phyloP scores from a whole-genome alignment of 2,329 filamentous ascomycete genomes.

The Pseudocercospora ulei region DNA sequence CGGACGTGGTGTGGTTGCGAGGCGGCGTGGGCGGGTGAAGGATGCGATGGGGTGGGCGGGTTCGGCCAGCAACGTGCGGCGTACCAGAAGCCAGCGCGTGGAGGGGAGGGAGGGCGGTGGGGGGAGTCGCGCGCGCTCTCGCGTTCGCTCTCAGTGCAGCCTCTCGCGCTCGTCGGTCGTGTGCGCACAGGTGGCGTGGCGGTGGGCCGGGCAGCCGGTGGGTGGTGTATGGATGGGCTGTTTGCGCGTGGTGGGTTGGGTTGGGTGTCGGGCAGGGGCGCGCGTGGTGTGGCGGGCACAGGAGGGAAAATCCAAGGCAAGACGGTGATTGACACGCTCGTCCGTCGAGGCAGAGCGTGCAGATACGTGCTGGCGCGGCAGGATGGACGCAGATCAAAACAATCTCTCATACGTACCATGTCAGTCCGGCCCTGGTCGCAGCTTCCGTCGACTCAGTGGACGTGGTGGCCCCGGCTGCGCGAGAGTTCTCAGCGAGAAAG shows the following conservation, averaged over 20 bases:
- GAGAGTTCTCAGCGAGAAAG: slow-evolving; percentile 4
- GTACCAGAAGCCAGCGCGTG: background rate
- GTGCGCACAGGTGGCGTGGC: no score
- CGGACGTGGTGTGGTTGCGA: background rate
- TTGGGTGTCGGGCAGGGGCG: slow-evolving; percentile 6
- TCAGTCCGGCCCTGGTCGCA: slow-evolving; percentile 6
- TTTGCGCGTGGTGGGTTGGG: slow-evolving; percentile 1
- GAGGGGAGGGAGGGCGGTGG: background rate
- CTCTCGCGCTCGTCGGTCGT: no score
- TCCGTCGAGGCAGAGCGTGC: slow-evolving; percentile 6
- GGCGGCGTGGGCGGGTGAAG: background rate
- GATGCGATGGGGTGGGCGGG: background rate
- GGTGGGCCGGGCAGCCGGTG: no score
- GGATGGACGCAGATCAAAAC: slow-evolving; percentile 9
- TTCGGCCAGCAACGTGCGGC: slow-evolving; percentile 1
- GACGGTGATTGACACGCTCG: background rate
- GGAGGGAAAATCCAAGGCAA: background rate
- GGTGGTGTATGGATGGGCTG: background rate
- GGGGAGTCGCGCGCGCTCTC: background rate
- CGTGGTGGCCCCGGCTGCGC: slow-evolving; percentile 6
- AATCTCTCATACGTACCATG: slow-evolving; percentile 10
- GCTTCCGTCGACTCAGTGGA: slow-evolving; percentile 6
- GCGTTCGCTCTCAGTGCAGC: no score
- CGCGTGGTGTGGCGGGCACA: slow-evolving; percentile 6
- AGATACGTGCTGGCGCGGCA: slow-evolving; percentile 9